A percentile compares a stretch with the other conserved stretches of the same genome.
phyloP scores from a whole-genome alignment of 2,329 filamentous ascomycete species.

The Xylaria arbuscula region DNA sequence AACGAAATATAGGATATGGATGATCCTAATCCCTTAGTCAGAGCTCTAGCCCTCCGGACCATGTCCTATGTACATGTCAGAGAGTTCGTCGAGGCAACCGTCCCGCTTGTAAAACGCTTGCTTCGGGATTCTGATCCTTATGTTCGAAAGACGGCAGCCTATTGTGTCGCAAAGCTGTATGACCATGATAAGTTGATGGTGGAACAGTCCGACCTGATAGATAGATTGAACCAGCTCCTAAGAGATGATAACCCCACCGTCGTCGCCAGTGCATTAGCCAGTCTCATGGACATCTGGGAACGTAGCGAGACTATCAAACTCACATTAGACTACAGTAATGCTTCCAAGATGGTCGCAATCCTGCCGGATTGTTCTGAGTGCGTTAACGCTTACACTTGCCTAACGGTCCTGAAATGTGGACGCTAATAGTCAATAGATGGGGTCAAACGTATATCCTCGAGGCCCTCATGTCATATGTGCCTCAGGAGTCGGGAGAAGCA shows the following conservation, averaged over 20 bases:
- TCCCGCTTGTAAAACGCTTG: slow-evolving; percentile 83
- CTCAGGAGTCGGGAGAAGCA: slow-evolving; percentile 89
- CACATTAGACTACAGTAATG: slow-evolving; percentile 96
- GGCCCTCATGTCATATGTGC: slow-evolving; percentile 96
- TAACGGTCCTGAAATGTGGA: not conserved
- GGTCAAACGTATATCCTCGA: slow-evolving; percentile 98
- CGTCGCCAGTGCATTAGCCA: slow-evolving; percentile 90
- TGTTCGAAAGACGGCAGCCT: slow-evolving; percentile 95
- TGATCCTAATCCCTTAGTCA: slow-evolving; percentile 89
- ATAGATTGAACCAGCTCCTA: slow-evolving; percentile 87
- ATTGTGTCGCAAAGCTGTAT: slow-evolving; percentile 96
- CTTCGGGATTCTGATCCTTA: slow-evolving; percentile 92
- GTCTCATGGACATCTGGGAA: slow-evolving; percentile 98
- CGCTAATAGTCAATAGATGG: slow-evolving; percentile 71
- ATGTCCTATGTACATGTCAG: slow-evolving; percentile 98
- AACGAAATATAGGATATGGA: slow-evolving; percentile 79
- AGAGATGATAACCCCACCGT: slow-evolving; percentile 98
- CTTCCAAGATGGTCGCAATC: slow-evolving; percentile 97
- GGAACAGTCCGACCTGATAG: slow-evolving; percentile 90
- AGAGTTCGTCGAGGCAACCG: slow-evolving; percentile 92
- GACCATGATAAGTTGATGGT: slow-evolving; percentile 94
- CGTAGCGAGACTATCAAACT: slow-evolving; percentile 96
- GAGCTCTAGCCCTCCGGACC: slow-evolving; percentile 90
- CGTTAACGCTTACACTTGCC: slow-evolving; percentile 51
- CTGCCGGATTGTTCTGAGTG: slow-evolving; percentile 97